Base-by-base conservation (phyloP, 495 filamentous ascomycete species). In the Neurospora sp. region DNA sequence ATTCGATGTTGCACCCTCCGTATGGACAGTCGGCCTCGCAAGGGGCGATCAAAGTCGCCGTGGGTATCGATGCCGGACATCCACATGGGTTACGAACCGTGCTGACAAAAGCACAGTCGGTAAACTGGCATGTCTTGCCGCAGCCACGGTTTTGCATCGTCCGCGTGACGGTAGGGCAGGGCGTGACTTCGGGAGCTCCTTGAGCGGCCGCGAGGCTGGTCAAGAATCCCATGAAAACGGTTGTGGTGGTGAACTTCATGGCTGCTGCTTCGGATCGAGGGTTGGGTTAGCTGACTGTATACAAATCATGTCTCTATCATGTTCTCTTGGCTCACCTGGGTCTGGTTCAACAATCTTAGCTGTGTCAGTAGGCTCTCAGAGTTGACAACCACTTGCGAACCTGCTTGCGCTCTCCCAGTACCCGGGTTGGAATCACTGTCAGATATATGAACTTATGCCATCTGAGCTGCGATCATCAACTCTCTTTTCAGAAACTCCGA, bases 1-100 rank as follows among this genome's bases (percentile, higher is more conserved):
- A 80, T 35, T 79, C 75, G 70, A 80, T 78, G 61, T 45, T 71
- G 73, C 79, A 81, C 9, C 79, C 79, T 10, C 73, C 73, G 70
- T 81, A 80, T 4, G 79, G 78, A 48, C 78, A 80, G 35, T 75
- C 75, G 27, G 75, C 77, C 44, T 74, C 77, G 75, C 79, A 81
- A n/a, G 78, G 77, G n/a, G 71, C 73, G 61, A 77, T 75, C 41
- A 81, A 76, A 2, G 77, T 81, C 4, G 79, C 78, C 9, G 78
- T 81, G 9, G 79, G 79, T 39, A 81, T 53, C 0, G 72, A n/a
- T 2, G 75, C 53, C 4, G 79, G 79, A 71, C 79, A 81, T 70
- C 73, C 73, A 72, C 79, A 81, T 0, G 79, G 76, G 71, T 80
- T 78, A 41, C 61, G 70, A 73, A 81, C 68, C 16, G 75, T 79